A percentile compares a stretch with the other conserved stretches of the same genome.
Evolutionary conservation across 306 rosid species (phyloP).

Genomic region (Malus orientalis): DNA sequence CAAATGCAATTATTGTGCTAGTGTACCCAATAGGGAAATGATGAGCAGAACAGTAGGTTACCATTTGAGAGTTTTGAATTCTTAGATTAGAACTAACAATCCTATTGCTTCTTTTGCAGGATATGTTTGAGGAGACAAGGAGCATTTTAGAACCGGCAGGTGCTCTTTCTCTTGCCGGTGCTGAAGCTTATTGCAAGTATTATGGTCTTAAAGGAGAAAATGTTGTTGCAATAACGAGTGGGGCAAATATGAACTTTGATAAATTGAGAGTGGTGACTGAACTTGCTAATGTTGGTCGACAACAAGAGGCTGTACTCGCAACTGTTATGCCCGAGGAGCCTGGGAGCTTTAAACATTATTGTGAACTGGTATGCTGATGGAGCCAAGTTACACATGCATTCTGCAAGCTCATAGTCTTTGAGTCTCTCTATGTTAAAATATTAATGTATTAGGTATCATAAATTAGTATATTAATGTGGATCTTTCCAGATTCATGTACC

Average conservation of each 20-base stretch:
- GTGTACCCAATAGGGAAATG: neutral
- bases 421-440: no score
- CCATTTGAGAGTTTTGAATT: neutral
- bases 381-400: no score
- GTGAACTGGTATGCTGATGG: constrained; percentile 57
- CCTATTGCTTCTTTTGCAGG: constrained; percentile 46
- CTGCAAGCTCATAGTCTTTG: no score
- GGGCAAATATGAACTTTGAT: constrained; percentile 98
- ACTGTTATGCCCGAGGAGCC: constrained; percentile 72
- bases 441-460: no score
- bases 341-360: constrained; percentile 78
- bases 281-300: constrained; percentile 90
- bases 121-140: constrained; percentile 97
- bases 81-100: neutral
- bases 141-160: constrained; percentile 97
- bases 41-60: neutral
- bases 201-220: constrained; percentile 77
- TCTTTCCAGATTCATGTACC: no score
- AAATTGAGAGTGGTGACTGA: constrained; percentile 83
- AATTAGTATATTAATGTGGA: no score
- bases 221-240: constrained; percentile 81
- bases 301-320: constrained; percentile 84
- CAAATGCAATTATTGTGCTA: neutral
- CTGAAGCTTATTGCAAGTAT: constrained; percentile 95
- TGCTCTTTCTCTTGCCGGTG: constrained; percentile 96